Conservation (phyloP, 371 early-diverging fungal genomes). For the Dichotomocladium elegans region DNA sequence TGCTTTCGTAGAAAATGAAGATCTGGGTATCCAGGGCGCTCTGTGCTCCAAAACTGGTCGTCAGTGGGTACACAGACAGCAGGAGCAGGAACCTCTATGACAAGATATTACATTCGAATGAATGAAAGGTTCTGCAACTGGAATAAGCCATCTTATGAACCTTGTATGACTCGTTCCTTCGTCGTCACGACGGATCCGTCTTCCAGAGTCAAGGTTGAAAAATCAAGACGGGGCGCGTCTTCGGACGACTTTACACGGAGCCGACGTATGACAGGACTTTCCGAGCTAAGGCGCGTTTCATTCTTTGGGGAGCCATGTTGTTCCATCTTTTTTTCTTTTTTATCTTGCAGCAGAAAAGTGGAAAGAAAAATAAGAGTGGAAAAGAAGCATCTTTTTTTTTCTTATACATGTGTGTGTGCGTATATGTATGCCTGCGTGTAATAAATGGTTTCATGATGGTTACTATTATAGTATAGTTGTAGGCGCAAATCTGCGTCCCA, state of each 20-base stretch:
- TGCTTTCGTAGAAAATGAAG: constrained; percentile 80
- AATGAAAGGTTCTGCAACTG: neutral
- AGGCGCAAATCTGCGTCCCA: too few relatives aligned
- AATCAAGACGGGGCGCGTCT: constrained; percentile 44
- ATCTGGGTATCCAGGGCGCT: constrained; percentile 74
- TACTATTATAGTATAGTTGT: too few relatives aligned
- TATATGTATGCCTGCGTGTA: too few relatives aligned
- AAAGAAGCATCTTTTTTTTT: neutral
- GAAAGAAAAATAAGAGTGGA: neutral
- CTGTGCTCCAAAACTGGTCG: constrained; percentile 57
- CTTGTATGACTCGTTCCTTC: constrained; percentile 70
- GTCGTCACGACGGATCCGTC: constrained; percentile 76
- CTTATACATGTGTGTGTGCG: too few relatives aligned
- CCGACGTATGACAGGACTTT: constrained; percentile 6
- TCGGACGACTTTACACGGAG: constrained; percentile 8
- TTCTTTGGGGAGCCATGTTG: neutral
- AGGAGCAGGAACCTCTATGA: constrained; percentile 53
- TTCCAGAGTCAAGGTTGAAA: constrained; percentile 71
- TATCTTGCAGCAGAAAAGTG: constrained; percentile 3
- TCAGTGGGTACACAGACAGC: constrained; percentile 46
- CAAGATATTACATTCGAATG: too few relatives aligned
- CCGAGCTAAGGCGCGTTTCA: neutral
- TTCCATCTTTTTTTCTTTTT: neutral
- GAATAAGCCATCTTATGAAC: constrained; percentile 10
- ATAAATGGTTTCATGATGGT: too few relatives aligned